Evolutionary conservation across 2,329 filamentous ascomycete species (phyloP).

Genomic region (Celoporthe dispersa): DNA sequence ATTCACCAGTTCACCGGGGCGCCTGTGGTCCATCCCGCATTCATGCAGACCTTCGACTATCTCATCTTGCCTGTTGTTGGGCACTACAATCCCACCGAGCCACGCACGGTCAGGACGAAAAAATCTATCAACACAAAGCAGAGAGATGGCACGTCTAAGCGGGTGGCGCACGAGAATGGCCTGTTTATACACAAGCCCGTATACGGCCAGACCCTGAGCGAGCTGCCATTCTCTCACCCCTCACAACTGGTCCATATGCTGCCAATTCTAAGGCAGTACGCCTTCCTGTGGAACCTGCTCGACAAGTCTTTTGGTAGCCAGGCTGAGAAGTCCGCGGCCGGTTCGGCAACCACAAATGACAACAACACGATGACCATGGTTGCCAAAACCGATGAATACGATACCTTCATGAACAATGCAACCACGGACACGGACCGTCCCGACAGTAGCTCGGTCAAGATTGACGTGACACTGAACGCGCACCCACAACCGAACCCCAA

Average conservation of each 20-base stretch:
- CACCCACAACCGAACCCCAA: constrained; percentile 48
- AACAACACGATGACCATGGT: constrained; percentile 21
- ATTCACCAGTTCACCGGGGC: constrained; percentile 63
- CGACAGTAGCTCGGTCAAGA: constrained; percentile 35
- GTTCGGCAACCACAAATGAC: constrained; percentile 27
- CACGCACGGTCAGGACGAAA: constrained; percentile 56
- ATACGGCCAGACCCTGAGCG: constrained; percentile 68
- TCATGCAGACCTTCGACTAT: constrained; percentile 59
- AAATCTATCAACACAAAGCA: constrained; percentile 51
- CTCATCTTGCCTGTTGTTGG: constrained; percentile 59
- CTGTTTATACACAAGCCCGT: constrained; percentile 75
- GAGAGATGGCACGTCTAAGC: constrained; percentile 36
- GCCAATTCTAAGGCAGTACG: constrained; percentile 77
- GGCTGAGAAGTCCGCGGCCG: constrained; percentile 31
- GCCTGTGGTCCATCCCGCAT: constrained; percentile 46
- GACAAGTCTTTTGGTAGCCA: constrained; percentile 60
- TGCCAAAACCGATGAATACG: constrained; percentile 27
- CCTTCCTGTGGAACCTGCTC: constrained; percentile 69
- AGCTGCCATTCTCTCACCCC: constrained; percentile 78
- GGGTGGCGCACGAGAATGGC: constrained; percentile 58
- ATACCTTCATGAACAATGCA: constrained; percentile 24
- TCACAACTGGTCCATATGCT: constrained; percentile 75
- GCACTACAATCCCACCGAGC: constrained; percentile 60
- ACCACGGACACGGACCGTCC: constrained; percentile 18
- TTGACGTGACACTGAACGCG: constrained; percentile 59